Base-by-base conservation (phyloP, 148 eudicot genomes). In the Chenopodium suecicum region DNA sequence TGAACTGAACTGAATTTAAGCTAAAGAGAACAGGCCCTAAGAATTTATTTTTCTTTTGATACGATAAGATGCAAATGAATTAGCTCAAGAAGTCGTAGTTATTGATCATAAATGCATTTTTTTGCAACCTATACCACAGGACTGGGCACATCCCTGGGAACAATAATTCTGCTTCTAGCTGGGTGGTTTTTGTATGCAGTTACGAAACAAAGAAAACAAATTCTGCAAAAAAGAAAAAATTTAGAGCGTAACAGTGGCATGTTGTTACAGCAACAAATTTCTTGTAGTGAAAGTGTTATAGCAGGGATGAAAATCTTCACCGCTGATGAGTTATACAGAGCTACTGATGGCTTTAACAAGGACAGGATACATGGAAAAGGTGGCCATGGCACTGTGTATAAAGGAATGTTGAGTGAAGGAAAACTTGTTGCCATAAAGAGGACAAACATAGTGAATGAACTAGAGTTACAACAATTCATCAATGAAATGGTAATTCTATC, bases 381-480 rank as follows among this genome's bases (percentile, higher is more conserved):
- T 34, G 88, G 88, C 19, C 86, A 87, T 62, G 89, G 89, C 9
- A 81, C 85, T 0, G 88, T 87, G 12, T 87, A 87, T 70, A 87
- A 87, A 76, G 89, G 89, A 32, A 87, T 87, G 85, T 71, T 85
- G 46, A 58, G 66, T 52, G 89, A 85, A 44, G 88, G 88, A 34
- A 78, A 78, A 81, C 70, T 87, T 13, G 84, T 87, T 52, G 89
- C 89, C 52, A 62, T 87, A 1, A 87, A 87, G 80, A 85, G 81
- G 74, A 75, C 88, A 13, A 83, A 81, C 70, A 70, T 56, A 58
- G 23, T 85, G 68, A 73, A 83, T 37, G 82, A 76, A 73, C 72
- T 50, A 34, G 75, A 85, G 34, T 34, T 74, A n/a, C 63, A 75
- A 50, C 81, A 85, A 2, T 88, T 87, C 64, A 85, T 85, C 76